These are phyloP conservation scores for Phytophthora rubi DNA, from an alignment of 352 stramenopile species.

Conservation along the genomic window DNA sequence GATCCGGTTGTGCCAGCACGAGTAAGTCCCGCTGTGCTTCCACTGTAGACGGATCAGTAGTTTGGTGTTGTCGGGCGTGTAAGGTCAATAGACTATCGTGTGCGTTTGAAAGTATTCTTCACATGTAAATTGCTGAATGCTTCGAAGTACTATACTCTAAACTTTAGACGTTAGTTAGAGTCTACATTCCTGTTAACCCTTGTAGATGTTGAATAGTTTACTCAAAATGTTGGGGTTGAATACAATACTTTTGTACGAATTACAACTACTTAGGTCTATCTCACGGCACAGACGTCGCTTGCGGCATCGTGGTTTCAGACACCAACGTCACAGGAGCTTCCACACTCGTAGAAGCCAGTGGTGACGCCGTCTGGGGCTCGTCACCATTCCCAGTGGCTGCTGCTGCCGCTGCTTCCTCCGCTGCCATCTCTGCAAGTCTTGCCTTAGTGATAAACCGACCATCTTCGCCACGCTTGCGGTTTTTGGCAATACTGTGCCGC, in stretches of 20 bases:
- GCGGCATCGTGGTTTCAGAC: constrained; percentile 32
- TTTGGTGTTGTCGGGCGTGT: background rate
- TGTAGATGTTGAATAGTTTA: too few species aligned
- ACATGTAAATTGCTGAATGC: too few species aligned
- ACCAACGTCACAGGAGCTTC: constrained; percentile 24
- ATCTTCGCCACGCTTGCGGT: constrained; percentile 81
- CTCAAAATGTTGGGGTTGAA: background rate
- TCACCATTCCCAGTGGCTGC: constrained; percentile 12
- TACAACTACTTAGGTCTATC: background rate
- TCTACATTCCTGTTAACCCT: too few species aligned
- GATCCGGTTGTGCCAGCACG: constrained; percentile 45
- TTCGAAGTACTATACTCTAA: too few species aligned
- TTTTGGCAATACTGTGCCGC: constrained; percentile 85
- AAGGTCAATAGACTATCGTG: background rate
- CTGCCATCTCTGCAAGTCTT: constrained; percentile 73
- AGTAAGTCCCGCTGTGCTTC: constrained; percentile 65
- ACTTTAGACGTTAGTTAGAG: too few species aligned
- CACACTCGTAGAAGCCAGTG: constrained; percentile 21
- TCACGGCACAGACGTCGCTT: constrained; percentile 43
- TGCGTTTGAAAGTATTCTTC: too few species aligned
- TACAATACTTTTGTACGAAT: background rate
- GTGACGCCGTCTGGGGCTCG: constrained; percentile 25
- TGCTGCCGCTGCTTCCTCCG: constrained; percentile 47
- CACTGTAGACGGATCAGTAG: constrained; percentile 37
- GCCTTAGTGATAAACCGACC: constrained; percentile 85